phyloP scores from a whole-genome alignment of 2,329 filamentous ascomycete species.

The Coniochaeta hoffmannii region DNA sequence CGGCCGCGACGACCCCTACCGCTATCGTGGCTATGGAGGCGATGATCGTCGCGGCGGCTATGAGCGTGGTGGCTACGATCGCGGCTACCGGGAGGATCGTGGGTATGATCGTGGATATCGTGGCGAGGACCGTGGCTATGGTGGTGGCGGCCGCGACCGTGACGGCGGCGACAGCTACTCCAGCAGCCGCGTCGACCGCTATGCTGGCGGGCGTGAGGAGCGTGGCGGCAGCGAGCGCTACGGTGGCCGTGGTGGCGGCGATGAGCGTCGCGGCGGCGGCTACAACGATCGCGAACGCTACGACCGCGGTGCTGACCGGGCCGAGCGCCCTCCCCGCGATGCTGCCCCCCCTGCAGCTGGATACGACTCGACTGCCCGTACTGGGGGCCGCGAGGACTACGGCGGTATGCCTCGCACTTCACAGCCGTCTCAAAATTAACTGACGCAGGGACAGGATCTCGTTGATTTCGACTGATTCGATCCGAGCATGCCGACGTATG shows the following conservation, averaged over 20 bases:
- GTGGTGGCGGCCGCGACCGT: slow-evolving; percentile 27
- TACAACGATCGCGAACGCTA: slow-evolving; percentile 34
- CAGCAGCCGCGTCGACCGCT: slow-evolving; percentile 34
- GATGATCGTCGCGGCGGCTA: slow-evolving; percentile 25
- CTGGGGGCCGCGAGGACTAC: slow-evolving; percentile 20
- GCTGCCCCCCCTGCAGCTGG: slow-evolving; percentile 16
- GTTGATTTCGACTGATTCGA: background rate
- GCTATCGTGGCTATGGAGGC: slow-evolving; percentile 36
- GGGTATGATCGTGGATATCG: slow-evolving; percentile 44
- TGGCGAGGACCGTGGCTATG: slow-evolving; percentile 37
- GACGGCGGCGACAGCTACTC: slow-evolving; percentile 22
- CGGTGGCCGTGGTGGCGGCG: slow-evolving; percentile 38
- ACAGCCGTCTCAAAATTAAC: slow-evolving; percentile 10
- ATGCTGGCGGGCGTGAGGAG: slow-evolving; percentile 22
- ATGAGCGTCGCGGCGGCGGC: slow-evolving; percentile 30
- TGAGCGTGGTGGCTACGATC: slow-evolving; percentile 20
- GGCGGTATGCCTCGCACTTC: slow-evolving; percentile 12
- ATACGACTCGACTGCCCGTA: slow-evolving; percentile 20
- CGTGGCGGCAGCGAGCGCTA: slow-evolving; percentile 47
- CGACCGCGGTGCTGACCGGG: slow-evolving; percentile 23
- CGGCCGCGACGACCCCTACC: slow-evolving; percentile 50
- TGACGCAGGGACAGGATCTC: slow-evolving; percentile 11
- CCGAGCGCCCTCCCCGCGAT: slow-evolving; percentile 20
- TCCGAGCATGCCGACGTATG: background rate
- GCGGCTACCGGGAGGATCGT: slow-evolving; percentile 43